Evolutionary conservation across 163 green algal species (phyloP), one percentile per base, ranked within the genome.

Genomic region (Chlamydomonas reinhardtii): DNA sequence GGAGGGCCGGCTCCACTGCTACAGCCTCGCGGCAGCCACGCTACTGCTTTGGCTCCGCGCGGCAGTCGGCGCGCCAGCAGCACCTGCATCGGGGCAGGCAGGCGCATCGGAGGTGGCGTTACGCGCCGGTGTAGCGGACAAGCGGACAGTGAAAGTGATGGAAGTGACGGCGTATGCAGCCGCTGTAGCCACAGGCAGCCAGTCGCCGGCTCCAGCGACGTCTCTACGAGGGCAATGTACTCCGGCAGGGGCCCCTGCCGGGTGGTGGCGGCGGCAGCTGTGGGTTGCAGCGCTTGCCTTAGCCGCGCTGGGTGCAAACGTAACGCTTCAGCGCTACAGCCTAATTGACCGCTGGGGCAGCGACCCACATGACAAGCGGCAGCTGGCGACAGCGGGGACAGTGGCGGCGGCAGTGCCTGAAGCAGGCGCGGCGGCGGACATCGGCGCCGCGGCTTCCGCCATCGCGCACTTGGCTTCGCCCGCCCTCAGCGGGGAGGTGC

Each of bases 1-100:
- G 0, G 93, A 97, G 89, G 92, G 93, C 32, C 72, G 89, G 12
- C 88, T 95, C 76, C 37, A 85, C 75, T 91, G 89, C 76, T 84
- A 88, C 70, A 73, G 90, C 78, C 69, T 95, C 70, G 83, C 81
- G 1, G 84, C 73, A 25, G 72, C 70, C 29, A 70, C 86, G 56
- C 39, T 91, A 24, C 56, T 89, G 71, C 74, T 94, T 64, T 83
- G 73, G 71, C 37, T 65, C 3, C 59, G 61, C 2, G 80, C 69
- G 8, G 80, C 80, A 11, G 61, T 25, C 3, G 76, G 59, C 0
- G 24, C 43, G 16, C n/a, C 68, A 4, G 32, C 68, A 24, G 64
- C 64, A 11, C 9, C 64, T 20, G 29, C 4, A 34, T 68, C 20
- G 0, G 61, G 24, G 24, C 61, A 8, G 12, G 19, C 61, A 12